Evolutionary conservation across 2,329 filamentous ascomycete species (phyloP).

Genomic region (Alternaria triticina): DNA sequence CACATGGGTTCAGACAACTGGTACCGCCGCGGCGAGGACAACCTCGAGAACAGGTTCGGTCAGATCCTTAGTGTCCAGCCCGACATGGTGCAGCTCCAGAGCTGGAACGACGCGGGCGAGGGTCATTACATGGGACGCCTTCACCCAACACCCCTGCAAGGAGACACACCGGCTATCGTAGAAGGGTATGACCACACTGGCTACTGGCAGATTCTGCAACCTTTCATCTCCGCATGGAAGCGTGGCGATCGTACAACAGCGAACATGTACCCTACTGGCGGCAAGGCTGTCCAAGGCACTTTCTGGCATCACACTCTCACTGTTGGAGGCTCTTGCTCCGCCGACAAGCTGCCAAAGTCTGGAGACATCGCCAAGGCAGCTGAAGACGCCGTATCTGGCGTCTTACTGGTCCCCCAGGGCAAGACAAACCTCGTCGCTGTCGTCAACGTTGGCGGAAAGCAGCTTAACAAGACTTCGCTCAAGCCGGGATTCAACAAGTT

Average conservation of each 20-base stretch:
- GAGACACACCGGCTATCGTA: slow-evolving; percentile 33
- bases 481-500: slow-evolving; percentile 30
- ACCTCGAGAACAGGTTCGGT: slow-evolving; percentile 40
- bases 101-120: slow-evolving; percentile 53
- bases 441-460: slow-evolving; percentile 27
- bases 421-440: slow-evolving; percentile 25
- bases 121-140: slow-evolving; percentile 51
- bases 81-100: slow-evolving; percentile 50
- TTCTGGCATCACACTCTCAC: slow-evolving; percentile 32
- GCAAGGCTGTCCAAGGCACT: slow-evolving; percentile 23
- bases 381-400: slow-evolving; percentile 16
- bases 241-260: slow-evolving; percentile 30
- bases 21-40: slow-evolving; percentile 49
- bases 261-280: slow-evolving; percentile 27
- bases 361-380: slow-evolving; percentile 7
- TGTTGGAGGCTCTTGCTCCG: slow-evolving; percentile 45
- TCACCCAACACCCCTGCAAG: slow-evolving; percentile 43
- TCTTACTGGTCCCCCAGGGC: slow-evolving; percentile 22
- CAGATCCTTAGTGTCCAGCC: slow-evolving; percentile 43
- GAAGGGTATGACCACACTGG: slow-evolving; percentile 45
- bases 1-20: slow-evolving; percentile 42
- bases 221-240: slow-evolving; percentile 50
- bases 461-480: slow-evolving; percentile 16
- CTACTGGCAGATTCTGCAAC: slow-evolving; percentile 43
- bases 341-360: slow-evolving; percentile 51